Percentiles rank a stretch among this genome's conserved stretches.
Evolutionary conservation across 176 grass and related monocot genomes (phyloP).

Genomic region (Zoysia pacifica): DNA sequence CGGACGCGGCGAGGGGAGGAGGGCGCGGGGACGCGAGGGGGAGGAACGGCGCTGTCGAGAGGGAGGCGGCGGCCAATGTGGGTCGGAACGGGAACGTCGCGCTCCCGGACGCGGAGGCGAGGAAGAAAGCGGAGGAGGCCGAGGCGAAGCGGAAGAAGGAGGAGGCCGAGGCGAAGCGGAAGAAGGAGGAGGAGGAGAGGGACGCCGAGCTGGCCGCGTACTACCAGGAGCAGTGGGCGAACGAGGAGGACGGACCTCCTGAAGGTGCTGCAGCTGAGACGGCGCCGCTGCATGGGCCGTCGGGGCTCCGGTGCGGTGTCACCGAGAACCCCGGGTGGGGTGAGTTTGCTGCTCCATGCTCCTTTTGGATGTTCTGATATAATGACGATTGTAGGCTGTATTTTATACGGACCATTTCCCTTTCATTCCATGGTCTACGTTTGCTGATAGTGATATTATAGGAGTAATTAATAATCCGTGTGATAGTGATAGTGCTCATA

Average conservation of each 20-base stretch:
- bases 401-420: slow-evolving; percentile 10
- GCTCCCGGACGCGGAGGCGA: slow-evolving; percentile 40
- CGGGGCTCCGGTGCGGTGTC: slow-evolving; percentile 61
- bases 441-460: slow-evolving; percentile 35
- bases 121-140: slow-evolving; percentile 51
- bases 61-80: slow-evolving; percentile 34
- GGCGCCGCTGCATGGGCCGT: slow-evolving; percentile 38
- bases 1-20: slow-evolving; percentile 22
- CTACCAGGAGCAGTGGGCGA: slow-evolving; percentile 59
- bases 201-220: slow-evolving; percentile 54
- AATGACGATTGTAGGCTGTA: slow-evolving; percentile 6
- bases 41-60: slow-evolving; percentile 44
- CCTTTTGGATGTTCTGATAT: background rate
- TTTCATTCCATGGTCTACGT: background rate
- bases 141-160: slow-evolving; percentile 41
- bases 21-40: slow-evolving; percentile 37
- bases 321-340: slow-evolving; percentile 83
- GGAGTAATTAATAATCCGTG: slow-evolving; percentile 14
- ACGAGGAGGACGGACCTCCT: slow-evolving; percentile 39
- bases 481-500: slow-evolving; percentile 20
- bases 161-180: slow-evolving; percentile 57
- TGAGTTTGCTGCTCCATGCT: slow-evolving; percentile 42
- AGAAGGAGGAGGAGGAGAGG: slow-evolving; percentile 53
- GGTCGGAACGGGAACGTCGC: slow-evolving; percentile 36
- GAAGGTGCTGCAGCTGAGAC: slow-evolving; percentile 34